phyloP scores from a whole-genome alignment of 2,329 filamentous ascomycete species.

The Sporothrix mexicana region DNA sequence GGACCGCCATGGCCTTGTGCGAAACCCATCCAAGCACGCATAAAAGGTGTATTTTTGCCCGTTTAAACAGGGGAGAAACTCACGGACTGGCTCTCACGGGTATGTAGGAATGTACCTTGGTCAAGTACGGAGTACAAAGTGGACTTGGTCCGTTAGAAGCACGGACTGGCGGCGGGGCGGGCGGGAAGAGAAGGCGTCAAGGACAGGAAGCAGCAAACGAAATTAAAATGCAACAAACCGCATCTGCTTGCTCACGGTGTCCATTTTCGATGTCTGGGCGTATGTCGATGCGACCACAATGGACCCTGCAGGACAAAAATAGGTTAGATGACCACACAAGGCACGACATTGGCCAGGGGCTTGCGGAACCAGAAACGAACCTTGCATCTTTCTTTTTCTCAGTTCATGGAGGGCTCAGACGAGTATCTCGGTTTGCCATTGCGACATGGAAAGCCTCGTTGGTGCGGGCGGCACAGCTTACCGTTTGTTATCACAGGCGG shows the following conservation, averaged over 20 bases:
- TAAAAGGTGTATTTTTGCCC: too few relatives aligned
- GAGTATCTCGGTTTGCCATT: not conserved
- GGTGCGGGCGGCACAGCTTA: not conserved
- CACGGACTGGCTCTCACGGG: not conserved
- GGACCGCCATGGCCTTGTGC: not conserved
- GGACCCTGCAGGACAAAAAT: conserved; percentile 27
- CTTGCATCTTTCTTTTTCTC: not conserved
- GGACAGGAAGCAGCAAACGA: not conserved
- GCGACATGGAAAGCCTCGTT: not conserved
- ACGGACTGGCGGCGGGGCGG: conserved; percentile 3
- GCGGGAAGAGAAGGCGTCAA: not conserved
- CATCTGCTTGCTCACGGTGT: not conserved
- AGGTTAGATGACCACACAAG: not conserved
- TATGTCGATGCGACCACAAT: not conserved
- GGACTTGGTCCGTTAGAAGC: not conserved
- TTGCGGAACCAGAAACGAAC: not conserved
- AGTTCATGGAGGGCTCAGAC: not conserved
- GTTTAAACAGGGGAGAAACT: too few relatives aligned
- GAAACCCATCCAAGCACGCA: not conserved
- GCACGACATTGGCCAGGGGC: conserved; percentile 1
- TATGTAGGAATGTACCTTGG: not conserved
- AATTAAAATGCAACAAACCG: conserved; percentile 11
- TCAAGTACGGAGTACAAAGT: too few relatives aligned
- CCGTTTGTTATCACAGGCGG: not conserved
- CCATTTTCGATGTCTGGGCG: conserved; percentile 9